Percentiles rank a stretch among this genome's conserved stretches.
These are phyloP conservation scores for Aspergillus sp. DNA, from an alignment of 2,329 filamentous ascomycete species.

Conservation along the genomic window DNA sequence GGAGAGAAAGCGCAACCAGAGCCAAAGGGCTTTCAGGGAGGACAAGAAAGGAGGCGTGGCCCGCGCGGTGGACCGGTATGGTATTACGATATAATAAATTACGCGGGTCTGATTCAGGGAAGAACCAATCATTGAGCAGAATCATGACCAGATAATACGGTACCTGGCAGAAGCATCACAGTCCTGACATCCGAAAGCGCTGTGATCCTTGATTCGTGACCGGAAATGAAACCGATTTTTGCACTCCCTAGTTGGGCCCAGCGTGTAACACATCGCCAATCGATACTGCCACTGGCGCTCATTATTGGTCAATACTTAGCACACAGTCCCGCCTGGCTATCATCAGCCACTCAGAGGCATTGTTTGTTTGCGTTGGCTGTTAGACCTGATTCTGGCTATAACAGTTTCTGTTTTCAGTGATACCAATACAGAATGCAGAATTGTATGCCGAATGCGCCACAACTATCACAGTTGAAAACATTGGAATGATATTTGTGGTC, in stretches of 20 bases:
- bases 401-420: too few species aligned
- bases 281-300: background rate
- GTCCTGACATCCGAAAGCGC: background rate
- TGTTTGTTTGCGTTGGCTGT: background rate
- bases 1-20: slow-evolving; percentile 10
- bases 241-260: slow-evolving; percentile 6
- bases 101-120: background rate
- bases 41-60: slow-evolving; percentile 25
- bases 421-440: too few species aligned
- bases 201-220: background rate
- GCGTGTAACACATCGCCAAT: slow-evolving; percentile 13
- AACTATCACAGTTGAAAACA: too few species aligned
- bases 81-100: slow-evolving; percentile 2
- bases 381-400: background rate
- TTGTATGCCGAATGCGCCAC: too few species aligned
- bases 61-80: slow-evolving; percentile 18
- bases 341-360: background rate
- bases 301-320: background rate
- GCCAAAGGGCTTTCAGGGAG: slow-evolving; percentile 17
- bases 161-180: slow-evolving; percentile 4
- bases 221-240: slow-evolving; percentile 7
- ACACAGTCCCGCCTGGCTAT: too few species aligned
- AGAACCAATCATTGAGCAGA: background rate
- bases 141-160: background rate
- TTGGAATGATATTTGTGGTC: too few species aligned